phyloP scores from a whole-genome alignment of 768 basidiomycete genomes.

The Podaxis sp. region DNA sequence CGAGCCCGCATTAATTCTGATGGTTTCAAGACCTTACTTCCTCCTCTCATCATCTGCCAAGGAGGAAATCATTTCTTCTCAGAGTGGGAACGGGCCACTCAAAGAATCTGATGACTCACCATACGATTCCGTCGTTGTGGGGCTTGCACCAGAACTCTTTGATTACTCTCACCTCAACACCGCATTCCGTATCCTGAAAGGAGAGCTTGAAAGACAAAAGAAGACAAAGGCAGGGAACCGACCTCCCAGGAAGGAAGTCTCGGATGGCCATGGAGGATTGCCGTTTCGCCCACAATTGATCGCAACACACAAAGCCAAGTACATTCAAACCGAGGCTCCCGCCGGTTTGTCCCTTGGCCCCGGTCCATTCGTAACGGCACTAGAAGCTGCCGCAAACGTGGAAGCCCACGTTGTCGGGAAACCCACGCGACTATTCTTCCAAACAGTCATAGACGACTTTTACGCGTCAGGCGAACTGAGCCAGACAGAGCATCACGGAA shows the following conservation, averaged over 20 bases:
- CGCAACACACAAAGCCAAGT: slow-evolving; percentile 60
- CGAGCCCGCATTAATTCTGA: background rate
- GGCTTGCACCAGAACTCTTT: slow-evolving; percentile 52
- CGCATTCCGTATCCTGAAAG: slow-evolving; percentile 64
- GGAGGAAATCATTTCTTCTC: slow-evolving; percentile 35
- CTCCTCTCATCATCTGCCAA: slow-evolving; percentile 52
- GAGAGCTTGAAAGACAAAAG: slow-evolving; percentile 28
- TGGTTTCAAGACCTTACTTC: slow-evolving; percentile 47
- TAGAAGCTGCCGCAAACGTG: slow-evolving; percentile 53
- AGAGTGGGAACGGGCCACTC: background rate
- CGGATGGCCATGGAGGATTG: background rate
- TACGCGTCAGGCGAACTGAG: slow-evolving; percentile 18
- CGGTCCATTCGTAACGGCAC: slow-evolving; percentile 65
- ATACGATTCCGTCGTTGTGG: slow-evolving; percentile 65
- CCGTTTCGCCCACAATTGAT: slow-evolving; percentile 39
- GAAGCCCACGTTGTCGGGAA: slow-evolving; percentile 63
- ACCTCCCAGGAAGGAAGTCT: background rate
- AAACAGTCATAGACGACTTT: slow-evolving; percentile 49
- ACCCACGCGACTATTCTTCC: slow-evolving; percentile 58
- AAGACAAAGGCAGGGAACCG: background rate
- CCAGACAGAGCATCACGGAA: slow-evolving; percentile 20
- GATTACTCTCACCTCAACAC: slow-evolving; percentile 58
- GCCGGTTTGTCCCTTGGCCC: slow-evolving; percentile 65
- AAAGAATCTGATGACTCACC: slow-evolving; percentile 17
- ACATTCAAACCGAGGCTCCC: slow-evolving; percentile 40